Percentiles rank a stretch among this genome's conserved stretches.
Evolutionary conservation across 805 yeast genomes (phyloP).

Genomic region (Zygosaccharomyces kombuchaensis): DNA sequence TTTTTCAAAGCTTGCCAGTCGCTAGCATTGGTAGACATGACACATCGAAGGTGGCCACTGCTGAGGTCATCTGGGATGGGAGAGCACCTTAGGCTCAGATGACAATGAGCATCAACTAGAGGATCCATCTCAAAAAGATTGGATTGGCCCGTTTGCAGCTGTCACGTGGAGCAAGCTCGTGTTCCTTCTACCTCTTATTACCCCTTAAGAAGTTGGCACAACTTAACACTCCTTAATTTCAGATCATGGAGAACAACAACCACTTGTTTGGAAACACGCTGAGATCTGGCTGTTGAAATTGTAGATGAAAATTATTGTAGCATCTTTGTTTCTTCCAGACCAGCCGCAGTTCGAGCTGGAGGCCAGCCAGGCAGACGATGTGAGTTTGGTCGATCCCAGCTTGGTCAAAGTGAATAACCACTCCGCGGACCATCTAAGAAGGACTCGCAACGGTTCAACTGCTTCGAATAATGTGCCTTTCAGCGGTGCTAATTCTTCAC

Average conservation of each 20-base stretch:
- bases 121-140: background rate
- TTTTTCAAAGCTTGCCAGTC: conserved; percentile 23
- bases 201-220: background rate
- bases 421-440: conserved; percentile 13
- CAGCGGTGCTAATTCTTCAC: conserved; percentile 12
- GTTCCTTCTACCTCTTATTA: background rate
- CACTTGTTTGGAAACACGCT: background rate
- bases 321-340: conserved; percentile 70
- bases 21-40: conserved; percentile 47
- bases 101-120: conserved; percentile 38
- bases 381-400: conserved; percentile 29
- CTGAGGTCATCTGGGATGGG: background rate
- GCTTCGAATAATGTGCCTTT: conserved; percentile 24
- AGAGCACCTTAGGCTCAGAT: conserved; percentile 19
- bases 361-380: conserved; percentile 31
- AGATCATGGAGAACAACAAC: background rate
- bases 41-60: conserved; percentile 18
- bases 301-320: conserved; percentile 62
- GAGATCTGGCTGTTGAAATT: background rate
- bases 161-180: conserved; percentile 4
- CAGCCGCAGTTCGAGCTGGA: conserved; percentile 56
- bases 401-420: conserved; percentile 21
- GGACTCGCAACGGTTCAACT: conserved; percentile 26
- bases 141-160: background rate
- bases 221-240: background rate